These are phyloP conservation scores for Leccinum ochraceum DNA, from an alignment of 768 basidiomycete genomes.

Conservation along the genomic window DNA sequence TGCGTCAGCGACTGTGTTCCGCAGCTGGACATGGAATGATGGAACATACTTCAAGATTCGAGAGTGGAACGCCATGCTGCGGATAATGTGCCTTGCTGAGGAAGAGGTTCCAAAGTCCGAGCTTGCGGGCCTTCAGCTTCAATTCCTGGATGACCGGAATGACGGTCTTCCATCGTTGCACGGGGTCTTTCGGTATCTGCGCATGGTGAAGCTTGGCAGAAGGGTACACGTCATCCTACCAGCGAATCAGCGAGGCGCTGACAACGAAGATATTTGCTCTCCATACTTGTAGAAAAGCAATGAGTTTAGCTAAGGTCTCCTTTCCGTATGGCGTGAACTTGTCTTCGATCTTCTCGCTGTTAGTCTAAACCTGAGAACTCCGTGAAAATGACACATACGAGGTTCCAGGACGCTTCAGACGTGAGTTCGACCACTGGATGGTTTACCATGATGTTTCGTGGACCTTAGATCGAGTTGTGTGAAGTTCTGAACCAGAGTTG, in stretches of 20 bases:
- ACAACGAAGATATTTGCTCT: conserved; percentile 11
- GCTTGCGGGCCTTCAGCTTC: conserved; percentile 82
- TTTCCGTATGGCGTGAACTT: conserved; percentile 92
- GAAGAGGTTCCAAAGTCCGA: conserved; percentile 97
- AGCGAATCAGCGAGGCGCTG: not conserved
- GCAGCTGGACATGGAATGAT: not conserved
- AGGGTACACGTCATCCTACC: conserved; percentile 86
- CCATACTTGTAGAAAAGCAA: conserved; percentile 78
- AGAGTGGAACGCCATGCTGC: conserved; percentile 82
- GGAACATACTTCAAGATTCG: conserved; percentile 81
- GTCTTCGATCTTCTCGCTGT: conserved; percentile 68
- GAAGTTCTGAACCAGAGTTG: not conserved
- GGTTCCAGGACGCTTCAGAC: conserved; percentile 83
- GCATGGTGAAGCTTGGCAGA: conserved; percentile 74
- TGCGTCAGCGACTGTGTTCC: not conserved
- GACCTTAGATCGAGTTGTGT: not conserved
- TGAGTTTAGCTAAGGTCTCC: conserved; percentile 79
- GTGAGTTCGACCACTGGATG: conserved; percentile 80
- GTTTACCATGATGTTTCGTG: conserved; percentile 43
- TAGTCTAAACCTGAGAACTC: conserved; percentile 1
- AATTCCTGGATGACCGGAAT: conserved; percentile 81
- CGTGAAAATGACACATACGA: conserved; percentile 49
- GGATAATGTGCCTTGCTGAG: conserved; percentile 94
- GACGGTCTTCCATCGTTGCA: conserved; percentile 79
- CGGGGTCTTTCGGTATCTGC: conserved; percentile 77